Evolutionary conservation across 2,329 filamentous ascomycete species (phyloP).

Genomic region (Bisporella sp.): DNA sequence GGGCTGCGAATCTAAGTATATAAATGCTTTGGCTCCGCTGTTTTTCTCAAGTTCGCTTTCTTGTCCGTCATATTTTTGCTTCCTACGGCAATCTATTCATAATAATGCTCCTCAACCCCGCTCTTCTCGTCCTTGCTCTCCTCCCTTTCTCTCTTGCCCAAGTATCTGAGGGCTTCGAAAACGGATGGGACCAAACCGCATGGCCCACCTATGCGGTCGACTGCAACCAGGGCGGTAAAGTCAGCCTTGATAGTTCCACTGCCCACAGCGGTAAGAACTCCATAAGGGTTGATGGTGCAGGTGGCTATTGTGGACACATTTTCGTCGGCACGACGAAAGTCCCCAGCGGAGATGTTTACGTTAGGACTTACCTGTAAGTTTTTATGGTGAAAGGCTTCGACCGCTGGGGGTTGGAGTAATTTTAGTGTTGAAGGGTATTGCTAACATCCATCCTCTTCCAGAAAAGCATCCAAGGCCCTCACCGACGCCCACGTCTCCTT

Average conservation of each 20-base stretch:
- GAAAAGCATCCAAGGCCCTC: conserved; percentile 49
- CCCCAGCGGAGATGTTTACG: conserved; percentile 50
- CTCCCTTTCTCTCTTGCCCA: conserved; percentile 43
- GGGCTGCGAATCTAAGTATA: too few relatives aligned
- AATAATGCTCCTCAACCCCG: conserved; percentile 36
- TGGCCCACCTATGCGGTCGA: conserved; percentile 54
- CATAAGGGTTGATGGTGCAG: conserved; percentile 43
- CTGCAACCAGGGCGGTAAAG: conserved; percentile 50
- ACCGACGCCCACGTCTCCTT: conserved; percentile 53
- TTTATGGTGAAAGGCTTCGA: not conserved
- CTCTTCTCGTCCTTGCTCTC: conserved; percentile 39
- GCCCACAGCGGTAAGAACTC: conserved; percentile 51
- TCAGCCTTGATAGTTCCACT: conserved; percentile 48
- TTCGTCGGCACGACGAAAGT: conserved; percentile 53
- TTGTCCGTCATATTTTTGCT: too few relatives aligned
- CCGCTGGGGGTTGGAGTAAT: too few relatives aligned
- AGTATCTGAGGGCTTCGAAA: conserved; percentile 49
- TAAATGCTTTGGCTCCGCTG: too few relatives aligned
- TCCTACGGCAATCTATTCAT: too few relatives aligned
- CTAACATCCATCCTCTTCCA: conserved; percentile 19
- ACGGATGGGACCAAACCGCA: conserved; percentile 47
- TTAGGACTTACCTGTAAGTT: conserved; percentile 48
- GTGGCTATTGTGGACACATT: conserved; percentile 51
- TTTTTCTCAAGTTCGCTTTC: too few relatives aligned
- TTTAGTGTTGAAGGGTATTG: too few relatives aligned